Base-by-base conservation (phyloP, 257 asterid species). In the Solanum raphanifolium region DNA sequence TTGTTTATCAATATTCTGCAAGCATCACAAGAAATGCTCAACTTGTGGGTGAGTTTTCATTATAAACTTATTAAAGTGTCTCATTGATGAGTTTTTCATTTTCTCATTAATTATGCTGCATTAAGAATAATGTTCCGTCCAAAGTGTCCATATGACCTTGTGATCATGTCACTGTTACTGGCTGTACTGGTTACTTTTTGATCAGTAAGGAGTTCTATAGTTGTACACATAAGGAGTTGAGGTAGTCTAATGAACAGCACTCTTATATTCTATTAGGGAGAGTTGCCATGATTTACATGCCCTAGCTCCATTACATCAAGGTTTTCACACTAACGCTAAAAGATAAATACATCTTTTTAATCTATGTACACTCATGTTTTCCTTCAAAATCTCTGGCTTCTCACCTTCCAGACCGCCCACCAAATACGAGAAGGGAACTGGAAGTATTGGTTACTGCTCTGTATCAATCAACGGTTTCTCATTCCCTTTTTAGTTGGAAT, bases 1-100 rank as follows among this genome's bases (percentile, higher is more conserved):
- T 90, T 96, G 98, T 89, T 88, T 96, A 87, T 96, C 99, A 16
- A 96, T 95, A 85, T 96, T 96, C 94, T 96, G 99, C 93, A 90
- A 92, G 94, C 95, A 93, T 93, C 98, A 94, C 90, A 94, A 94
- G 92, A 93, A 93, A 87, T 96, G 99, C 91, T 94, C 98, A 21
- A 96, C 98, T 72, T 96, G 99, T 73, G 99, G 99, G 99, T 96
- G 86, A 92, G 98, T 91, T 58, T 55, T 48, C 90, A 32, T n/a
- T 65, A 12, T n/a, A 21, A 34, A 20, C 83, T 65, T 76, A 20
- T 31, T 48, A 6, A 82, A 46, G 43, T 27, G 27, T 48, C 69
- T 48, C 86, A 48, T 48, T 82, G 86, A 82, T 5, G 6, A 81
- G 20, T 38, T 68, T 36, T 52, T 83, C 86, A n/a, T 31, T 48